Percentiles rank a stretch among this genome's conserved stretches.
Evolutionary conservation across 129 eudicot genomes (phyloP).

Genomic region (Ambrosia artemisiifolia): DNA sequence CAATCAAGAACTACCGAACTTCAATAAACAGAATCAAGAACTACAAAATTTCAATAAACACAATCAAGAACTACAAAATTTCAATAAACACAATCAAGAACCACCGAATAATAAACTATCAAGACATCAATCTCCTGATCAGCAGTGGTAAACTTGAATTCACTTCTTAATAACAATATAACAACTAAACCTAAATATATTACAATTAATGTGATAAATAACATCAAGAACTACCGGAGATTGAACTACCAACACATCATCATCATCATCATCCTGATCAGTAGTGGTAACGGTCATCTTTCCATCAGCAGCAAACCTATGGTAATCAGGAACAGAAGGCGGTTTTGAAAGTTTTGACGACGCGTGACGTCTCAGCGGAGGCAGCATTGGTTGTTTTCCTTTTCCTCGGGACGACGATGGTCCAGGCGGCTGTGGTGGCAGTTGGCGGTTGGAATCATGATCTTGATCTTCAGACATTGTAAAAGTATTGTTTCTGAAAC

Average conservation of each 20-base stretch:
- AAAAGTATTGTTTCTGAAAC: no score
- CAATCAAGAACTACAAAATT: no score
- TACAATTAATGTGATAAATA: not conserved
- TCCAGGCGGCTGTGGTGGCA: conserved; percentile 9
- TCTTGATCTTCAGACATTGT: conserved; percentile 30
- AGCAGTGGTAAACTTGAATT: not conserved
- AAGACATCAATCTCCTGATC: no score
- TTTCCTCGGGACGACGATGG: conserved; percentile 37
- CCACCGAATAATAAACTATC: no score
- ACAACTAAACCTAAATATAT: not conserved
- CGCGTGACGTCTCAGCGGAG: conserved; percentile 55
- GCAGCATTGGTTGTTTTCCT: conserved; percentile 41
- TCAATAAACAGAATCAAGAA: no score
- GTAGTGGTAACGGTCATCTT: conserved; percentile 20
- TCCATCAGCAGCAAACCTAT: conserved; percentile 49
- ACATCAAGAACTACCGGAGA: conserved; percentile 51
- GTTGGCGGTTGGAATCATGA: conserved; percentile 11
- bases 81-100: no score
- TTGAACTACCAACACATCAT: conserved; percentile 66
- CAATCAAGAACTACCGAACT: no score
- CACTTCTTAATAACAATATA: not conserved
- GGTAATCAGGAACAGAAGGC: conserved; percentile 69
- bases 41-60: no score
- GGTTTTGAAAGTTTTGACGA: conserved; percentile 69
- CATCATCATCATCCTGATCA: conserved; percentile 50